A percentile compares a stretch with the other conserved stretches of the same genome.
Evolutionary conservation across 108 stramenopile genomes (phyloP).

Genomic region (Mediolabrus comicus): DNA sequence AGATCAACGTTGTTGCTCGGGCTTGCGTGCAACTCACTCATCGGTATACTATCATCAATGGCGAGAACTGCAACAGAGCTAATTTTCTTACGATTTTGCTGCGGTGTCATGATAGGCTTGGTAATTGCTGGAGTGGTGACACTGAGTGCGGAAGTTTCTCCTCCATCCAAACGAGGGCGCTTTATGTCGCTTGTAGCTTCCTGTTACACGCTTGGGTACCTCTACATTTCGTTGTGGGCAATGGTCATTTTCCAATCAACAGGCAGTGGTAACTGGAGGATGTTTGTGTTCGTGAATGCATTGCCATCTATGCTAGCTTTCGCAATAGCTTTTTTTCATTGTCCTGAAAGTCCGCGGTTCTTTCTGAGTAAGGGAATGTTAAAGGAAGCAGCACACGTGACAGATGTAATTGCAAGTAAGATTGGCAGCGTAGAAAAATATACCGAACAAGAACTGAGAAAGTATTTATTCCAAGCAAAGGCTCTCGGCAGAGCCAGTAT

Average conservation of each 20-base stretch:
- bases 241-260: slow-evolving; percentile 23
- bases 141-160: slow-evolving; percentile 33
- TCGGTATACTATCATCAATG: slow-evolving; percentile 23
- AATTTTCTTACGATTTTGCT: slow-evolving; percentile 21
- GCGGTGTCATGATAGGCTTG: slow-evolving; percentile 37
- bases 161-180: slow-evolving; percentile 25
- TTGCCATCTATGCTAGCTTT: slow-evolving; percentile 30
- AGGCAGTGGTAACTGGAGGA: slow-evolving; percentile 37
- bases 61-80: slow-evolving; percentile 24
- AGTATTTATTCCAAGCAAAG: slow-evolving; percentile 18
- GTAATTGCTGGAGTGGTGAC: slow-evolving; percentile 36
- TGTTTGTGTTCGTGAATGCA: slow-evolving; percentile 32
- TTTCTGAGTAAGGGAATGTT: slow-evolving; percentile 27
- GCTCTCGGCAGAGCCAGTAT: slow-evolving; percentile 14
- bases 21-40: slow-evolving; percentile 22
- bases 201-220: slow-evolving; percentile 34
- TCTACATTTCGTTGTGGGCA: slow-evolving; percentile 42
- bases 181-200: slow-evolving; percentile 45
- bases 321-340: slow-evolving; percentile 4
- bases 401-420: slow-evolving; percentile 23
- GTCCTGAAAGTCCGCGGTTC: slow-evolving; percentile 23
- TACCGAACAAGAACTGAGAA: slow-evolving; percentile 28
- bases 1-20: slow-evolving; percentile 27
- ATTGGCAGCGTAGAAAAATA: slow-evolving; percentile 11
- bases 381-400: slow-evolving; percentile 19